Conservation (phyloP, 2,329 filamentous ascomycete species). For the Cladobotryum protrusum region DNA sequence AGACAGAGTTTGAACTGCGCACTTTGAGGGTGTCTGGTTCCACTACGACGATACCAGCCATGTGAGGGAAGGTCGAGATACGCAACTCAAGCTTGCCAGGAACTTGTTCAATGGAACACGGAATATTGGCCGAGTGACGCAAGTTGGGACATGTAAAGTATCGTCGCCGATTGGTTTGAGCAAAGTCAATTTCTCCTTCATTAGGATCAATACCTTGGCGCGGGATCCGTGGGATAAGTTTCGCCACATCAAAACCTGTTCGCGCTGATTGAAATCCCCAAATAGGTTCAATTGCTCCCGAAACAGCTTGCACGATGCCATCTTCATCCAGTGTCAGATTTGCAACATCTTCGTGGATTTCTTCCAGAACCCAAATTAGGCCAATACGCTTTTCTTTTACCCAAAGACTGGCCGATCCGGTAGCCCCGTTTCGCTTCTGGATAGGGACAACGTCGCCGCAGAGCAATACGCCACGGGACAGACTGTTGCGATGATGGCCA, state of each 20-base stretch:
- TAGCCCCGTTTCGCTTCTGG: conserved; percentile 86
- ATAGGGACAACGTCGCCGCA: conserved; percentile 99
- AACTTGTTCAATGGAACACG: conserved; percentile 71
- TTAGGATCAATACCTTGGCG: conserved; percentile 64
- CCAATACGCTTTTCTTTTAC: conserved; percentile 95
- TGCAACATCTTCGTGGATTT: conserved; percentile 92
- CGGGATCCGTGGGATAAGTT: conserved; percentile 76
- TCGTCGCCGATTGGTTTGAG: conserved; percentile 62
- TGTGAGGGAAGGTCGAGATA: conserved; percentile 92
- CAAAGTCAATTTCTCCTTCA: conserved; percentile 70
- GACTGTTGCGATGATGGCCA: conserved; percentile 62
- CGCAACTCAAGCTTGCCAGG: conserved; percentile 65
- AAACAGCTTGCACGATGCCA: conserved; percentile 62
- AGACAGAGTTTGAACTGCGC: conserved; percentile 90
- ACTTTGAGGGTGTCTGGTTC: conserved; percentile 72
- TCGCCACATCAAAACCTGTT: conserved; percentile 66
- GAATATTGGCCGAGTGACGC: conserved; percentile 67
- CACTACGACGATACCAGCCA: conserved; percentile 92
- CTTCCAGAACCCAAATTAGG: conserved; percentile 95
- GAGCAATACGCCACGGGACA: conserved; percentile 80
- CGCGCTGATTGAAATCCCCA: conserved; percentile 69
- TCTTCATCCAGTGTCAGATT: conserved; percentile 70
- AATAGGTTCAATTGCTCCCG: conserved; percentile 75
- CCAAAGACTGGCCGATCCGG: conserved; percentile 91
- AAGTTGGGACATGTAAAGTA: conserved; percentile 82